A percentile compares a stretch with the other conserved stretches of the same genome.
Conservation (phyloP, 2,329 filamentous ascomycete species). For the Fragosphaeria purpurea region DNA sequence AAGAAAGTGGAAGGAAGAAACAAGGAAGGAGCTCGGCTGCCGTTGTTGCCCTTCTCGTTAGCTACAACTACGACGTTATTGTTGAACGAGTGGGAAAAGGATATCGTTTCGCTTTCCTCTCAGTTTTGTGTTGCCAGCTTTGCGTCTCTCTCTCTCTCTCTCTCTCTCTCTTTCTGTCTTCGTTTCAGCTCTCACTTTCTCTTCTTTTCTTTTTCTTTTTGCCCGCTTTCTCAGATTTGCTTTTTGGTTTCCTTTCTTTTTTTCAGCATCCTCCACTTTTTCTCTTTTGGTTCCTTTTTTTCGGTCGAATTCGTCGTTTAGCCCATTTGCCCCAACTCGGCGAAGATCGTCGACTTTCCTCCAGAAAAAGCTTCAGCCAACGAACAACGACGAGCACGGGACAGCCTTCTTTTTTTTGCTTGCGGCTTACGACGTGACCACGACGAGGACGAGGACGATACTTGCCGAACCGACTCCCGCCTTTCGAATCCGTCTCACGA, state of each 20-base stretch:
- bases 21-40: no score
- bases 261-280: neutral
- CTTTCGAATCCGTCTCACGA: no score
- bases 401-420: no score
- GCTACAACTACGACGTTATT: no score
- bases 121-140: neutral
- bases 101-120: neutral
- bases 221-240: neutral
- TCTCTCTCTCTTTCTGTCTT: neutral
- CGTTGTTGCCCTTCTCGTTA: no score
- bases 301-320: constrained; percentile 1
- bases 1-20: no score
- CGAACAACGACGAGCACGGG: neutral
- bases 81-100: no score
- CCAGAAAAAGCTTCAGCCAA: neutral
- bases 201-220: neutral
- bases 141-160: neutral
- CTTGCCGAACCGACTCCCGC: no score
- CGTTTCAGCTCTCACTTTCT: neutral
- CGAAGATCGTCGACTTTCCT: constrained; percentile 11
- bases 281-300: neutral
- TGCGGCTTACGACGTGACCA: no score
- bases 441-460: no score
- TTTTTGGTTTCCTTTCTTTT: neutral
- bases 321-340: constrained; percentile 6